Evolutionary conservation across 2,329 filamentous ascomycete species (phyloP), one percentile per base, ranked within the genome.

Genomic region (Venturia oleaginea): DNA sequence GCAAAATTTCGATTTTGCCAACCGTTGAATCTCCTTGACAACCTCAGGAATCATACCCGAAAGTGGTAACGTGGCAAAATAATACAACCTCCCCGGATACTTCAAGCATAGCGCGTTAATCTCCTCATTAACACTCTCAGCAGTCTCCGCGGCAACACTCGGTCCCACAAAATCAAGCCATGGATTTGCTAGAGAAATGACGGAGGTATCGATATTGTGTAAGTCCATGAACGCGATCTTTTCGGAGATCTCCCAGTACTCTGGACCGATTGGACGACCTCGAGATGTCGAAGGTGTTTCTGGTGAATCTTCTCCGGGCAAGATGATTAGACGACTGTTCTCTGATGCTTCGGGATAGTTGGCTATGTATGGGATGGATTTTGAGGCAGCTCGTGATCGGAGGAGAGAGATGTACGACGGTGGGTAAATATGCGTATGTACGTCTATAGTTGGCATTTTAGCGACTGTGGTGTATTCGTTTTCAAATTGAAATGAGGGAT

Each of bases 191-290:
- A 96, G 85, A 0, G 90, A 94, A 67, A 97, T 86, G 61, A 96
- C 89, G 0, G 90, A 94, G 68, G 88, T 86, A 74, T 89, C 84
- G 73, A 97, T 96, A 63, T 79, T 79, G 76, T 97, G 92, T 19
- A 81, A 84, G 73, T 91, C 83, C 92, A 97, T 97, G 77, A 97
- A 96, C 60, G 85, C 81, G 17, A 96, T 81, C 72, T 96, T 97
- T 69, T 90, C 82, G 19, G 80, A 77, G 65, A 96, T 86, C 55
- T 91, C 90, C 67, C 87, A 90, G 80, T 93, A 97, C 70, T 92
- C 90, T 0, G 85, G 80, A 27, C 91, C 93, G 54, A 97, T 85
- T 3, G 92, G 92, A 3, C 92, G 86, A 43, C 92, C 92, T 2
- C 90, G 87, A 10, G 85, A 83, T 11, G 75, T 76, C 15, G 74